Evolutionary conservation across 805 yeast species (phyloP).

Genomic region (Wickerhamiella occidentalis): DNA sequence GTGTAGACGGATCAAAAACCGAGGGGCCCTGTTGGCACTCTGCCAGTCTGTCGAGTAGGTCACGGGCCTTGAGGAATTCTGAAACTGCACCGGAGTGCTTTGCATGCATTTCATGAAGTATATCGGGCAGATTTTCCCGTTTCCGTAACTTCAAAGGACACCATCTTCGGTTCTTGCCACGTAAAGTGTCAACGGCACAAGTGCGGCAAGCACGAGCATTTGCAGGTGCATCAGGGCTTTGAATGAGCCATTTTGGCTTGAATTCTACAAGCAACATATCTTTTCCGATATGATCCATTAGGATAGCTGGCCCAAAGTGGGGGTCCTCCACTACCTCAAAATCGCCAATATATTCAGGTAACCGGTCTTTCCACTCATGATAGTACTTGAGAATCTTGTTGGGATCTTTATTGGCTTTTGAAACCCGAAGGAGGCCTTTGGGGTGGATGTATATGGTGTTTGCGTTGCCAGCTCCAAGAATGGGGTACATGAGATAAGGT

Average conservation of each 20-base stretch:
- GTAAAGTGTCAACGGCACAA: slow-evolving; percentile 38
- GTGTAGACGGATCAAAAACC: slow-evolving; percentile 4
- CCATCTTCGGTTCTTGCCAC: slow-evolving; percentile 30
- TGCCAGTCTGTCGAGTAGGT: slow-evolving; percentile 23
- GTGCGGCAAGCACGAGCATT: slow-evolving; percentile 39
- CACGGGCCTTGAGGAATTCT: slow-evolving; percentile 15
- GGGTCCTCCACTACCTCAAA: slow-evolving; percentile 13
- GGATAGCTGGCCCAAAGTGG: slow-evolving; percentile 13
- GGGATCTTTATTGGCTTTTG: slow-evolving; percentile 28
- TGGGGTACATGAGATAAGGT: neutral
- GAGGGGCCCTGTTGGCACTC: slow-evolving; percentile 21
- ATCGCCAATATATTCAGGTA: slow-evolving; percentile 17
- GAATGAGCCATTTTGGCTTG: slow-evolving; percentile 52
- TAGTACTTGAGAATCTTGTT: slow-evolving; percentile 28
- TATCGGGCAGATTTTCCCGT: slow-evolving; percentile 16
- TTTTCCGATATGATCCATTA: slow-evolving; percentile 18
- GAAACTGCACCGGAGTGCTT: slow-evolving; percentile 13
- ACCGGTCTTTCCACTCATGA: slow-evolving; percentile 17
- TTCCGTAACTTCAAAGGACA: slow-evolving; percentile 39
- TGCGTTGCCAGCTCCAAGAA: slow-evolving; percentile 13
- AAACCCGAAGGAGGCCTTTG: slow-evolving; percentile 28
- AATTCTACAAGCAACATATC: slow-evolving; percentile 33
- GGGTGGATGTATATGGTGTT: slow-evolving; percentile 24
- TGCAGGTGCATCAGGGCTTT: slow-evolving; percentile 32
- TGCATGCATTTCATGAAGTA: slow-evolving; percentile 7